Conservation (phyloP, 2,329 filamentous ascomycete genomes). For the Talaromyces pinophilus region DNA sequence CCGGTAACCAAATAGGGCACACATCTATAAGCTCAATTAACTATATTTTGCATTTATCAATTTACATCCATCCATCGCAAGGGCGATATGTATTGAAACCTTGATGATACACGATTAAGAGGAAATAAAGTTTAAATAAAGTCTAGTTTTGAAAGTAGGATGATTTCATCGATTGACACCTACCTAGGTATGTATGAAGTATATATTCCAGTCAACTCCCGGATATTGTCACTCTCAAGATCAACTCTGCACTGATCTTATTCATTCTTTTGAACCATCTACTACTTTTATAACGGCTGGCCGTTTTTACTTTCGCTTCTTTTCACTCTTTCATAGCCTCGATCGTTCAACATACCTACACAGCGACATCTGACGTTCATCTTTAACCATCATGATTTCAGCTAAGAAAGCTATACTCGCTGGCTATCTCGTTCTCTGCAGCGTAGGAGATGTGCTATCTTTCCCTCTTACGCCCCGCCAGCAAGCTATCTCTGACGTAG, state of each 20-base stretch:
- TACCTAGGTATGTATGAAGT: background rate
- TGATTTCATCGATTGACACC: background rate
- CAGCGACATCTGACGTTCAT: background rate
- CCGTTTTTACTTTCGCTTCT: background rate
- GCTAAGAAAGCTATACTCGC: background rate
- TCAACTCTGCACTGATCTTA: background rate
- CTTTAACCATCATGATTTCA: constrained; percentile 1
- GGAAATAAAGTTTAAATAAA: background rate
- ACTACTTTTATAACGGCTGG: background rate
- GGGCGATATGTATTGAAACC: background rate
- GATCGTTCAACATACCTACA: background rate
- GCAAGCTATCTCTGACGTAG: constrained; percentile 16
- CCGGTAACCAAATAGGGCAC: background rate
- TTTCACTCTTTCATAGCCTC: background rate
- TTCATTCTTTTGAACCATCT: background rate
- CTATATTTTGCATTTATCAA: background rate
- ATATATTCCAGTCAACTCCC: background rate
- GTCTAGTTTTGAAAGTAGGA: background rate
- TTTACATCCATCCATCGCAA: background rate
- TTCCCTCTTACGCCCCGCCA: constrained; percentile 16
- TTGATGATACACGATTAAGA: background rate
- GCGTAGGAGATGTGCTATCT: background rate
- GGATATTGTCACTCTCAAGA: background rate
- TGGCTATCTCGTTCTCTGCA: background rate
- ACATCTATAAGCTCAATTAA: background rate